Percentiles rank a stretch among this genome's conserved stretches.
phyloP scores from a whole-genome alignment of 192 early-diverging fungal genomes.

The Thamnidium elegans region DNA sequence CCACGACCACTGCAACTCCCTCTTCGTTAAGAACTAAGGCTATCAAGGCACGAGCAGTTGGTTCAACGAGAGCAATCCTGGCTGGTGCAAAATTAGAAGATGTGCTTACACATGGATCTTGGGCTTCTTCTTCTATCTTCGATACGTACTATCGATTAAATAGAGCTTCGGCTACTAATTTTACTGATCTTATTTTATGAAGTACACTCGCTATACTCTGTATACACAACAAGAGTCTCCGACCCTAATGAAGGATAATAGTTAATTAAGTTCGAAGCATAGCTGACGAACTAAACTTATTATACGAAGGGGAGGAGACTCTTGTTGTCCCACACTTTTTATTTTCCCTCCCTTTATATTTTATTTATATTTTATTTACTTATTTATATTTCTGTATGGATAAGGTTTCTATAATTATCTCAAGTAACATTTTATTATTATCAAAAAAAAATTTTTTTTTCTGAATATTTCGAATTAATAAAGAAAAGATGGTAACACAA shows the following conservation, averaged over 20 bases:
- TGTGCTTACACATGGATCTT: slow-evolving; percentile 9
- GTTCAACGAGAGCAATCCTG: not conserved
- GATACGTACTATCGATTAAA: not conserved
- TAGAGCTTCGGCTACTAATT: slow-evolving; percentile 1
- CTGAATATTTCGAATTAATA: not conserved
- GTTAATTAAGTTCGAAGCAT: not conserved
- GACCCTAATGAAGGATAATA: not conserved
- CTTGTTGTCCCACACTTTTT: not conserved
- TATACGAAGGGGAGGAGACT: not conserved
- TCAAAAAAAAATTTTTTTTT: not conserved
- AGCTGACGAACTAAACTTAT: not conserved
- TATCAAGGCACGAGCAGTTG: not conserved
- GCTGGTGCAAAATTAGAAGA: not conserved
- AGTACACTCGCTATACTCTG: not conserved
- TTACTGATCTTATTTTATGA: not conserved
- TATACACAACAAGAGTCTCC: too few species aligned
- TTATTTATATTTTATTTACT: not conserved
- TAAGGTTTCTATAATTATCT: not conserved
- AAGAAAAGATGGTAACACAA: slow-evolving; percentile 4
- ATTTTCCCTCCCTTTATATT: not conserved
- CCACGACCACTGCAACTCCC: not conserved
- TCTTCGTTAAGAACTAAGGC: too few species aligned
- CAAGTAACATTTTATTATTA: not conserved
- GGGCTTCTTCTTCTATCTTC: slow-evolving; percentile 5
- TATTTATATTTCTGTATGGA: not conserved